phyloP scores from a whole-genome alignment of 768 basidiomycete genomes.

The Mycena albidolilacea region DNA sequence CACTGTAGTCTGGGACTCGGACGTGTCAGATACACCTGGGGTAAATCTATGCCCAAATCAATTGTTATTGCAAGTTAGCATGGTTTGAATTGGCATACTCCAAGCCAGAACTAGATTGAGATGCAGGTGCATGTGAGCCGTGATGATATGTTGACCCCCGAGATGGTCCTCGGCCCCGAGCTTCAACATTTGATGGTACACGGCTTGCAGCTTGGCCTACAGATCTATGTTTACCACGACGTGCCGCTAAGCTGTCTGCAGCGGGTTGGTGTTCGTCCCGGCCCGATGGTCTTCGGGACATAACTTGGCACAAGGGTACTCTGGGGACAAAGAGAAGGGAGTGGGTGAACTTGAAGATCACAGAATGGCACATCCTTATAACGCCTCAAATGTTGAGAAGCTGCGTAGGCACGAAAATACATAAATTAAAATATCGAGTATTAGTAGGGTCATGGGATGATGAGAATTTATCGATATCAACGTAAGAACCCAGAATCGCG shows the following conservation, averaged over 20 bases:
- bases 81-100: background rate
- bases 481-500: no score
- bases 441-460: no score
- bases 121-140: background rate
- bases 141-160: background rate
- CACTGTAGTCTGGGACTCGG: no score
- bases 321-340: no score
- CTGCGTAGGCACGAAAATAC: no score
- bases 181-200: background rate
- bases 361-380: no score
- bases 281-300: background rate
- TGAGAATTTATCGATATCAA: no score
- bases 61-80: background rate
- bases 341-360: no score
- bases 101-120: background rate
- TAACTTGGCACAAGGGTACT: background rate
- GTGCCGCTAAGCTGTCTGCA: background rate
- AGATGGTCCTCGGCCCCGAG: background rate
- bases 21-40: no score
- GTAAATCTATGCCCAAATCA: background rate
- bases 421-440: no score
- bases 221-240: background rate
- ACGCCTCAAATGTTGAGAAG: no score
- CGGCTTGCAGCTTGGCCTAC: background rate
- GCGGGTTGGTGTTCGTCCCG: background rate